Evolutionary conservation across 345 rosid species (phyloP), one percentile per base, ranked within the genome.

Genomic region (Salix brachista): DNA sequence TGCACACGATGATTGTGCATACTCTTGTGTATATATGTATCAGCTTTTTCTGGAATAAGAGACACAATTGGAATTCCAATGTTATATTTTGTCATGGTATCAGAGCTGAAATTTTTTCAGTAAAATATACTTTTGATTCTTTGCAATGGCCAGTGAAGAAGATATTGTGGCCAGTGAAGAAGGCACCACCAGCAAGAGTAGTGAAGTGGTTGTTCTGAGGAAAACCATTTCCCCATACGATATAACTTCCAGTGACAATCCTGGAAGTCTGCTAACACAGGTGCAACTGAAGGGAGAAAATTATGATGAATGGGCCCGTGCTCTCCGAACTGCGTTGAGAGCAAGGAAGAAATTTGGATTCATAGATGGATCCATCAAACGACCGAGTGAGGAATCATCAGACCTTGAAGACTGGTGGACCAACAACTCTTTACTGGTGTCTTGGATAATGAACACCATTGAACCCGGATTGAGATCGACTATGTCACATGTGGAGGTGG

Each of bases 281-380:
- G 77, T 73, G 28, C 62, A 1, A 26, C 21, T 69, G 52, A 80
- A 74, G 16, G 70, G 75, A 7, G 75, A 80, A 0, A 69, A 80
- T 41, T 75, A 80, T n/a, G 71, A 67, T 14, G 75, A 74, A 44
- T 75, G 75, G 69, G 70, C 75, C 9, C 46, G 67, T 1, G 67
- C 71, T 9, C 25, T 80, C 64, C 14, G 67, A 4, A 75, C 54
- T 5, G 30, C 83, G 4, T 30, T 75, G 6, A 18, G 66, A 25
- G 79, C 83, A 25, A 70, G 70, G 17, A 80, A 80, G 42, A 80
- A 80, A 32, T 44, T 12, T 44, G 67, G 67, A 0, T 75, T 80
- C 13, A 28, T 80, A 13, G 71, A 70, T 64, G 83, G 79, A 36
- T 10, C 58, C 3, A 13, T 74, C 0, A 64, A 39, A 6, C 41